Percentiles rank a stretch among this genome's conserved stretches.
phyloP scores from a whole-genome alignment of 495 filamentous ascomycete species.

The Margaritispora aquatica region DNA sequence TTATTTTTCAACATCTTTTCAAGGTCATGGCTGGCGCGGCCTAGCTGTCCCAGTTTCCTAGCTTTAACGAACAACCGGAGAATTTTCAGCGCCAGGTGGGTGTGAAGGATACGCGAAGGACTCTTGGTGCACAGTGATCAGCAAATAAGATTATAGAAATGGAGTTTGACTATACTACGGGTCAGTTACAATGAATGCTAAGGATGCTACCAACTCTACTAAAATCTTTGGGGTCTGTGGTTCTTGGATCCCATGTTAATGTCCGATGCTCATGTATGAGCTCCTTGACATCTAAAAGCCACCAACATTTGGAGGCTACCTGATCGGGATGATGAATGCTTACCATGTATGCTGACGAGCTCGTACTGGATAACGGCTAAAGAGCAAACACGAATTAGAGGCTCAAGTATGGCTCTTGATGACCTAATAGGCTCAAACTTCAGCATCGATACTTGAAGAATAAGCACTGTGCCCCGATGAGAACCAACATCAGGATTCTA shows the following conservation, averaged over 20 bases:
- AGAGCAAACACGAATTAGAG: slow-evolving; percentile 16
- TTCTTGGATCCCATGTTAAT: not conserved
- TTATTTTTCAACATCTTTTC: not conserved
- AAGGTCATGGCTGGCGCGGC: not conserved
- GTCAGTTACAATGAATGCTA: not conserved
- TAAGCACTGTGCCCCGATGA: not conserved
- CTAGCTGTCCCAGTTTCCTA: not conserved
- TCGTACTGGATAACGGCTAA: not conserved
- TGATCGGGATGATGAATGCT: not conserved
- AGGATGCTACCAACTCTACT: not conserved
- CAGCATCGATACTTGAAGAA: not conserved
- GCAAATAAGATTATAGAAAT: slow-evolving; percentile 16
- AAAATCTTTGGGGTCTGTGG: not conserved
- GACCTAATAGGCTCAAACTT: not conserved
- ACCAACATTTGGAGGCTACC: not conserved
- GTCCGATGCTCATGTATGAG: not conserved
- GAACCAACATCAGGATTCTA: not conserved
- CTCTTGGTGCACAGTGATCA: not conserved
- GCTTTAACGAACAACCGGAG: not conserved
- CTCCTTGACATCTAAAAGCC: not conserved
- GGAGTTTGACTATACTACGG: slow-evolving; percentile 12
- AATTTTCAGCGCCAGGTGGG: not conserved
- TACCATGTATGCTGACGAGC: not conserved
- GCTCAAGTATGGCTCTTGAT: not conserved
- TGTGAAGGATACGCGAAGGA: not conserved